Evolutionary conservation across 1,284 basidiomycete species (phyloP), one percentile per base, ranked within the genome.

Genomic region (Boletus sp.): DNA sequence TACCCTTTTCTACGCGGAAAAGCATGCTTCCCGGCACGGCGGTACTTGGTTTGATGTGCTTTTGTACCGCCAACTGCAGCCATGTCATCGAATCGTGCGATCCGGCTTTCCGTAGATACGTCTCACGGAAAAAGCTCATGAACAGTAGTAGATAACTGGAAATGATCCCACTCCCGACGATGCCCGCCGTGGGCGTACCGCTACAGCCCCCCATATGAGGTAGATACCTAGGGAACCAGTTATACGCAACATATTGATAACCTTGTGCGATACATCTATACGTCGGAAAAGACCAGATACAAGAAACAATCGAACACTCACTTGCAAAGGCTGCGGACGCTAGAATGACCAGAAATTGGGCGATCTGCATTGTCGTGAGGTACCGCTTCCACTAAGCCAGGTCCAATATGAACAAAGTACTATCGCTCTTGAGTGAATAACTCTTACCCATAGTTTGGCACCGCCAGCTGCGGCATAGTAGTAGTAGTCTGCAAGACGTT

Each of bases 391-490:
- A 97, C 91, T 92, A 69, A 28, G 62, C 44, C 8, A 37, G 10
- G 28, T 31, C 21, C 11, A 28, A 23, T 30, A 48, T 61, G 40
- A 52, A 54, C 21, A n/a, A 64, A 33, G 56, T 35, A 55, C 21
- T 61, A 59, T n/a, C 28, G 30, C 30, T 49, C 46, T 6, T 38
- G 31, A 23, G 47, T 23, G 23, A 19, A 33, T 14, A 23, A 10
- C 9, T 11, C 82, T 55, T 75, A 93, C 92, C 95, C 95, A 97
- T 78, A 97, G 90, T 78, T 86, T 92, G 70, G 90, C 90, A 67
- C 94, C 95, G 69, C 93, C 94, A 60, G 95, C 93, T 55, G 94
- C 94, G 51, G 94, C 94, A 76, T 88, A 96, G 80, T 96, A 97
- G 80, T 97, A 97, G 80, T 97, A 97, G 80, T 96, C 92, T 94